These are phyloP conservation scores for Pelomyxa schiedti DNA, from an alignment of 78 protist species.

Conservation along the genomic window DNA sequence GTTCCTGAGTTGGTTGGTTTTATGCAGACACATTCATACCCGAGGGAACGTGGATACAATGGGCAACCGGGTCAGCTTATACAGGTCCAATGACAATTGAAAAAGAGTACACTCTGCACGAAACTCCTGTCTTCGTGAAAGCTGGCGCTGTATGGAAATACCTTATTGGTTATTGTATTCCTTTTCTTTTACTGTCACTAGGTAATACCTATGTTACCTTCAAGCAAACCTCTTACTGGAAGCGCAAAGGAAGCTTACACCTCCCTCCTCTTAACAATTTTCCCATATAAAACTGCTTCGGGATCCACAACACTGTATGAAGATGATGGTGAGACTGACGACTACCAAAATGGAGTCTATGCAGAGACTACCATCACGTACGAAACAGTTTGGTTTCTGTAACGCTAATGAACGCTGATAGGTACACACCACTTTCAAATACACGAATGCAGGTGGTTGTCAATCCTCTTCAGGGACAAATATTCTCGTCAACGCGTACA, in stretches of 20 bases:
- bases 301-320: constrained; percentile 14
- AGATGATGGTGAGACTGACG: constrained; percentile 16
- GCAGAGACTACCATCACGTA: background rate
- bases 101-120: background rate
- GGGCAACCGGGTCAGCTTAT: background rate
- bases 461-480: too few relatives aligned
- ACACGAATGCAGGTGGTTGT: too few relatives aligned
- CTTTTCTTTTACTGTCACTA: too few relatives aligned
- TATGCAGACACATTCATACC: constrained; percentile 9
- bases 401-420: background rate
- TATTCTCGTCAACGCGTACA: too few relatives aligned
- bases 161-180: too few relatives aligned
- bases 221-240: background rate
- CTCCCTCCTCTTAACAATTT: background rate
- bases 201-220: constrained; percentile 6
- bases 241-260: background rate
- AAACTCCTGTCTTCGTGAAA: constrained; percentile 12
- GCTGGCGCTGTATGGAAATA: too few relatives aligned
- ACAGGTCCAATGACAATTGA: background rate
- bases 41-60: constrained; percentile 7
- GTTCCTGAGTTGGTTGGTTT: too few relatives aligned
- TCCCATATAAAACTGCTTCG: background rate
- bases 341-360: background rate
- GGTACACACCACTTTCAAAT: background rate
- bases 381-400: background rate